Base-by-base conservation (phyloP, 2,329 filamentous ascomycete species). In the Cytospora paraplurivora region DNA sequence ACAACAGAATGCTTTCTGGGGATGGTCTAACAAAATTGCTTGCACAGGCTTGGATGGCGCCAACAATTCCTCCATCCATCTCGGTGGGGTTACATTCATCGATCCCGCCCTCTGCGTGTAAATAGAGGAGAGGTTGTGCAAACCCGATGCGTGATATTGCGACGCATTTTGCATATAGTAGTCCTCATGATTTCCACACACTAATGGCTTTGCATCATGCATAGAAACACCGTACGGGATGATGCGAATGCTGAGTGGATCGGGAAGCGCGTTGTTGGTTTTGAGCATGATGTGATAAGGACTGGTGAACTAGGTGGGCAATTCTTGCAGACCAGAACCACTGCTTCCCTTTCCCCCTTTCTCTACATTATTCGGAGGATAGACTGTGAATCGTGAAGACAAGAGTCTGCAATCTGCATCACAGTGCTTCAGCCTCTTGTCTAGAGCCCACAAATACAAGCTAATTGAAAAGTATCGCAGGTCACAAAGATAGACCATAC, bases 31-130 rank as follows among this genome's bases (percentile, higher is more conserved):
- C 34, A 35, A 6, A 35, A 6, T 3, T 7, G 13, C n/a, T 44
- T n/a, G 13, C 15, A 44, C 15, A 44, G 38, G 55, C 27, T 21
- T 56, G 55, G 55, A 56, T 56, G 55, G 47, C 47, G 55, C 55
- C 55, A 49, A 33, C n/a, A 4, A 33, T 56, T 21, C 38, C 41
- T 47, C 2, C 4, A 21, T 7, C n/a, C 4, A 8, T 17, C 55
- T 8, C 33, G 15, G 34, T 49, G 17, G 41, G 1, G 3, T 1
- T 57, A 49, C 35, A 4, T 1, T 1, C 34, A 41, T 27, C 2
- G 0, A 7, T 21, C 27, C 15, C 21, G 38, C 4, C 41, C 55
- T 13, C n/a, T 47, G 5, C 19, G 8, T 21, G 17, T 49, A 15
- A 49, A 57, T 19, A 19, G 5, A 8, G 55, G 38, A 41, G 55